Conservation (phyloP, 768 basidiomycete genomes). For the Boletus rex-veris region DNA sequence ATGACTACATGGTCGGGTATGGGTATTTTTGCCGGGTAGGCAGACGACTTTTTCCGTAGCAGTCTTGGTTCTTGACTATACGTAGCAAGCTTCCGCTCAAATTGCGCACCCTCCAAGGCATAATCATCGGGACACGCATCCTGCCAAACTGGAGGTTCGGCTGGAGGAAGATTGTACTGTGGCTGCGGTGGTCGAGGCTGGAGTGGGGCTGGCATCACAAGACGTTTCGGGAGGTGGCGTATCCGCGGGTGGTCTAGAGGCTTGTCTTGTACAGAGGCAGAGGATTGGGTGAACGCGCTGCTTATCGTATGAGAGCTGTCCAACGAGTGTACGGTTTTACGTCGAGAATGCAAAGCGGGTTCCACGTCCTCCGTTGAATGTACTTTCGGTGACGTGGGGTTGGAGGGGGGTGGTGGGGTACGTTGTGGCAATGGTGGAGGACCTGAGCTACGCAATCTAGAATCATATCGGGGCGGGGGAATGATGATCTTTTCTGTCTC, state of each 20-base stretch:
- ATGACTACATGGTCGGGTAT: constrained; percentile 25
- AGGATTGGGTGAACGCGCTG: neutral
- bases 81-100: constrained; percentile 6
- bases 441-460: constrained; percentile 1
- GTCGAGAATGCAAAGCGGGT: constrained; percentile 3
- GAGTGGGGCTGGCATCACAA: constrained; percentile 74
- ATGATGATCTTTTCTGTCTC: constrained; percentile 13
- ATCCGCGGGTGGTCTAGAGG: constrained; percentile 17
- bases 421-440: constrained; percentile 10
- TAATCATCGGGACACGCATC: constrained; percentile 8
- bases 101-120: neutral
- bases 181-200: constrained; percentile 33
- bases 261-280: constrained; percentile 6
- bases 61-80: constrained; percentile 16
- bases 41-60: constrained; percentile 23
- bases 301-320: constrained; percentile 6
- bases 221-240: constrained; percentile 54
- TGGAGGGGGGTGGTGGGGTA: constrained; percentile 2
- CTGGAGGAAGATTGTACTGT: constrained; percentile 12
- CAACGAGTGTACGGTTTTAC: constrained; percentile 9
- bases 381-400: neutral
- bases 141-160: neutral
- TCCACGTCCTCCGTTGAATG: constrained; percentile 1
- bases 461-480: constrained; percentile 25
- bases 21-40: constrained; percentile 23